Evolutionary conservation across 164 flowering plant species (phyloP), one percentile per base, ranked within the genome.

Genomic region (Brasenia schreberi): DNA sequence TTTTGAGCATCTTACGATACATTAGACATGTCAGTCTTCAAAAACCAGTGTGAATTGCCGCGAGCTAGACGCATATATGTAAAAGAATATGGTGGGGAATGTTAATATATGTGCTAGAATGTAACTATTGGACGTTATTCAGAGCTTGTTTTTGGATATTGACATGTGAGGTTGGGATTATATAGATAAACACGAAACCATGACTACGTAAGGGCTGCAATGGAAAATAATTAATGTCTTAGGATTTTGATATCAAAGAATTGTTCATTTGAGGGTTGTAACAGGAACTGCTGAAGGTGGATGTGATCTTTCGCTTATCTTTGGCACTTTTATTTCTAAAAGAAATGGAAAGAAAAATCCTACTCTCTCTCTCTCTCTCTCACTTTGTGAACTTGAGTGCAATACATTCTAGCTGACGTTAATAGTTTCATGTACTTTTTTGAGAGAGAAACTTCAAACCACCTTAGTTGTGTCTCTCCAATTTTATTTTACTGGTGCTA

Each of bases 1-100:
- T 42, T 60, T 69, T 62, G 67, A 23, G 64, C 33, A 33, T 33
- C 39, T 33, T 33, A 33, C 63, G 64, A 43, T 62, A 73, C 56
- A 49, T 12, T 49, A 14, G 56, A 1, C 16, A 9, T 49, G 12
- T 49, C 56, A 49, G 16, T 14, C 56, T 49, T 14, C 56, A 49
- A 49, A 49, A 9, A 14, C 56, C 12, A 49, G 56, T 5, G 7
- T 49, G 56, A 9, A 14, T 49, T 49, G 10, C 16, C 4, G 10
- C 0, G 9, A 6, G 10, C 10, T 49, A 49, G 10, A 49, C 16
- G 4, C 16, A 49, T 49, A 49, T 49, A 49, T 49, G 16, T 49
- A 49, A 49, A 49, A 6, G 16, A 49, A 49, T 9, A 9, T 9
- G 56, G 14, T 9, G 10, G 56, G 16, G 56, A 49, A 9, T 49